Percentiles rank a stretch among this genome's conserved stretches.
phyloP scores from a whole-genome alignment of 73 alveolate species.

The Stentor coeruleus region DNA sequence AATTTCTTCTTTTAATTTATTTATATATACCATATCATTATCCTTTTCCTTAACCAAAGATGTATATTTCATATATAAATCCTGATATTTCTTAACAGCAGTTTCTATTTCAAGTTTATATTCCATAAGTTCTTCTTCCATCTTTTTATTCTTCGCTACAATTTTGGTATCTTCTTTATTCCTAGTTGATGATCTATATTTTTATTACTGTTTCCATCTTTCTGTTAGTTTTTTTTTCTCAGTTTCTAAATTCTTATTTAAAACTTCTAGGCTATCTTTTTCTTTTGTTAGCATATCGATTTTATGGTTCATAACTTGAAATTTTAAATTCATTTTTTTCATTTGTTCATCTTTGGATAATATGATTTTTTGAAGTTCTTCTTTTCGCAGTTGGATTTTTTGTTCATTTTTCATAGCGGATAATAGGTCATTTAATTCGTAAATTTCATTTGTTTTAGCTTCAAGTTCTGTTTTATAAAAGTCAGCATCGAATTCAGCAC shows the following conservation, averaged over 20 bases:
- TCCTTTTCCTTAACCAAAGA: not conserved
- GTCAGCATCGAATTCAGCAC: not conserved
- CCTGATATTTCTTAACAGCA: not conserved
- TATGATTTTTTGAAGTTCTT: not conserved
- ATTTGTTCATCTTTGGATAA: not conserved
- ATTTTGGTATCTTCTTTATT: not conserved
- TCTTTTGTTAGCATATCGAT: not conserved
- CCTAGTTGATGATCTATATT: not conserved
- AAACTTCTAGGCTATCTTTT: not conserved
- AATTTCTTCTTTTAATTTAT: not conserved
- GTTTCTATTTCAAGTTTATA: not conserved
- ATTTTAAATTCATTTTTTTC: not conserved
- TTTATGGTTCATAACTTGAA: not conserved
- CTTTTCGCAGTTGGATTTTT: not conserved
- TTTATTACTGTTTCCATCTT: not conserved
- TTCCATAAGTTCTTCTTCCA: not conserved
- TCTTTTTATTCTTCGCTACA: too few species aligned
- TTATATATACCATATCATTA: not conserved
- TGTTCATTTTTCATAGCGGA: not conserved
- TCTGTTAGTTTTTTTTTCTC: not conserved
- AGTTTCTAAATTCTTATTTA: not conserved
- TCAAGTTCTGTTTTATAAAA: not conserved
- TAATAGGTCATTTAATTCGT: not conserved
- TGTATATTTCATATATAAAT: too few species aligned
- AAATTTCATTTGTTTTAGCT: not conserved